Evolutionary conservation across 768 basidiomycete species (phyloP), one percentile per base, ranked within the genome.

Genomic region (Lactifluus volemus): DNA sequence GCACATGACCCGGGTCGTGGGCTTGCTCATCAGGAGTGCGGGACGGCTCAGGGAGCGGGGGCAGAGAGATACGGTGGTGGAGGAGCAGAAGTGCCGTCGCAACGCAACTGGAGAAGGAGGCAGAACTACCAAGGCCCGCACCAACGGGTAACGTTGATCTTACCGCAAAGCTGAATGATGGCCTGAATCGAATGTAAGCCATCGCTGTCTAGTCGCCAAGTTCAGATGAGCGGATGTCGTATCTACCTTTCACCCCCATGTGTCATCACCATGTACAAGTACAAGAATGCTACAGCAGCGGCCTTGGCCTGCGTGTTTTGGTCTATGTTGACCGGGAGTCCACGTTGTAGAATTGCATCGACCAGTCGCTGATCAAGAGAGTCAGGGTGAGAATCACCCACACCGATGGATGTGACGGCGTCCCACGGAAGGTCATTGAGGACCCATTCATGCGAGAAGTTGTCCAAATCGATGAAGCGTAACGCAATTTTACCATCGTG

Each of bases 111-210:
- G 95, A 98, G 76, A 88, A 98, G 25, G 97, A 92, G 7, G 97
- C 97, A 21, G 94, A 97, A 12, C 96, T 98, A 25, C 97, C 97
- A 52, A 98, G 85, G 49, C 97, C 97, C 15, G 97, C 97, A 8
- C 92, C 89, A 59, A 98, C 86, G 32, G 97, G 97, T 5, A 98
- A 81, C 25, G 92, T 90, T 38, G 92, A 86, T 49, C 96, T 91
- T 42, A 86, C 82, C 25, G 85, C 79, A 71, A 96, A 88, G 65
- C 87, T 84, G 72, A 93, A 83, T 0, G 85, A 79, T 10, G 86
- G 88, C 59, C 92, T 94, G 21, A 11, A 58, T 49, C 55, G 44
- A 60, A 67, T 63, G 49, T 53, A 63, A 34, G 48, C 21, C 41
- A 39, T 47, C 32, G 17, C n/a, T 47, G 53, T 21, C 14, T 32